phyloP scores from a whole-genome alignment of 1,284 basidiomycete genomes.

The Ganoderma leucocontextum region DNA sequence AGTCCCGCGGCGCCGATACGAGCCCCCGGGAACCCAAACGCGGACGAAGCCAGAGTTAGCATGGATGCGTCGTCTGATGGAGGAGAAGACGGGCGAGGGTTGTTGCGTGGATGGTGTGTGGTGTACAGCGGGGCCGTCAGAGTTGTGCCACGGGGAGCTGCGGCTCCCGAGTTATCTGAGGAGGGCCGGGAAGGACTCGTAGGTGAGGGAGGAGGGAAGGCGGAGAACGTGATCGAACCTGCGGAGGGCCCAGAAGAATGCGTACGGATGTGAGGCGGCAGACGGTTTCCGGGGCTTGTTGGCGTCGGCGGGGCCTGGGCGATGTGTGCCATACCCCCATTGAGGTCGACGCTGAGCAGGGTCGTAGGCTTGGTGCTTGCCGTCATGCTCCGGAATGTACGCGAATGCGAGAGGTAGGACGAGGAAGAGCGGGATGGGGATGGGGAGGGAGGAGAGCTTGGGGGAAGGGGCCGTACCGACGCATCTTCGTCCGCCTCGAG shows the following conservation, averaged over 20 bases:
- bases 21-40: conserved; percentile 75
- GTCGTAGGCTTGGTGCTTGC: conserved; percentile 97
- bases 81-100: conserved; percentile 90
- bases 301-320: conserved; percentile 82
- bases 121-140: conserved; percentile 90
- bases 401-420: conserved; percentile 81
- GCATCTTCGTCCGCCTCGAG: conserved; percentile 91
- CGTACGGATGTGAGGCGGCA: conserved; percentile 63
- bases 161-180: conserved; percentile 43
- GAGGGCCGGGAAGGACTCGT: conserved; percentile 56
- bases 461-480: conserved; percentile 85
- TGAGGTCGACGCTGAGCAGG: conserved; percentile 86
- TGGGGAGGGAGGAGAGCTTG: conserved; percentile 84
- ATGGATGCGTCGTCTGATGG: conserved; percentile 93
- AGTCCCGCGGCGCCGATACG: conserved; percentile 44
- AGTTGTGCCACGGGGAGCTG: conserved; percentile 30
- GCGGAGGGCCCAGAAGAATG: conserved; percentile 63
- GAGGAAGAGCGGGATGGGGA: conserved; percentile 83
- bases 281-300: conserved; percentile 56
- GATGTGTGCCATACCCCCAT: conserved; percentile 88
- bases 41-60: conserved; percentile 92
- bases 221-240: conserved; percentile 75
- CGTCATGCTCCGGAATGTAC: conserved; percentile 81
- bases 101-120: conserved; percentile 92
- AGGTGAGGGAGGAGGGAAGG: conserved; percentile 60